These are phyloP conservation scores for Aspergillus ellipticus DNA, from an alignment of 495 filamentous ascomycete genomes.

Conservation along the genomic window DNA sequence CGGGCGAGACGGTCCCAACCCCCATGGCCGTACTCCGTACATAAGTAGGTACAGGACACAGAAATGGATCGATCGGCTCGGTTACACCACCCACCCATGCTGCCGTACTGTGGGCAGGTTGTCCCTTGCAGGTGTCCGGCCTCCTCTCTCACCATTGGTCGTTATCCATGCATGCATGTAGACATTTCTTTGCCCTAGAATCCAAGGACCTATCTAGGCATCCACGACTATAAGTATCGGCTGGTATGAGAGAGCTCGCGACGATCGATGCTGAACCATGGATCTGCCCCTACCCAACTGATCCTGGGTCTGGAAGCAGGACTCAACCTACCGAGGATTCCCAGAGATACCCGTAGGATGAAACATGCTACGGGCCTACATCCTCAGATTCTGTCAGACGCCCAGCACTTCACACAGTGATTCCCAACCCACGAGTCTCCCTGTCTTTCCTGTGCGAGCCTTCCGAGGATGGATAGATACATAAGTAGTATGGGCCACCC, in stretches of 20 bases:
- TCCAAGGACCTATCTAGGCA: neutral
- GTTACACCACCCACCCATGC: neutral
- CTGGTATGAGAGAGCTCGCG: neutral
- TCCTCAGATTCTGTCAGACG: no score
- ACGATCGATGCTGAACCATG: neutral
- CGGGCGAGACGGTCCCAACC: neutral
- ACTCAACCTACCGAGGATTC: neutral
- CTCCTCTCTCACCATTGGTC: neutral
- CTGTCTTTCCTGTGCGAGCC: no score
- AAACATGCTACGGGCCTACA: no score
- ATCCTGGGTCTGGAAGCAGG: neutral
- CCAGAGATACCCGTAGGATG: neutral
- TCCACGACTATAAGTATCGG: neutral
- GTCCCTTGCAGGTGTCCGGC: conserved; percentile 8
- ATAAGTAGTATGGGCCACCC: no score
- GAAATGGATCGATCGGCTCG: neutral
- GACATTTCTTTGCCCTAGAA: neutral
- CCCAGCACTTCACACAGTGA: no score
- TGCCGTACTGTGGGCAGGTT: neutral
- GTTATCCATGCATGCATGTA: neutral
- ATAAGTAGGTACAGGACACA: neutral
- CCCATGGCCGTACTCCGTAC: neutral
- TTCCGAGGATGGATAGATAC: neutral
- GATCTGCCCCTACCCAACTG: neutral
- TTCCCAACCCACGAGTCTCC: no score